These are phyloP conservation scores for Zostera marina DNA, from an alignment of 116 monocot species.

Conservation along the genomic window DNA sequence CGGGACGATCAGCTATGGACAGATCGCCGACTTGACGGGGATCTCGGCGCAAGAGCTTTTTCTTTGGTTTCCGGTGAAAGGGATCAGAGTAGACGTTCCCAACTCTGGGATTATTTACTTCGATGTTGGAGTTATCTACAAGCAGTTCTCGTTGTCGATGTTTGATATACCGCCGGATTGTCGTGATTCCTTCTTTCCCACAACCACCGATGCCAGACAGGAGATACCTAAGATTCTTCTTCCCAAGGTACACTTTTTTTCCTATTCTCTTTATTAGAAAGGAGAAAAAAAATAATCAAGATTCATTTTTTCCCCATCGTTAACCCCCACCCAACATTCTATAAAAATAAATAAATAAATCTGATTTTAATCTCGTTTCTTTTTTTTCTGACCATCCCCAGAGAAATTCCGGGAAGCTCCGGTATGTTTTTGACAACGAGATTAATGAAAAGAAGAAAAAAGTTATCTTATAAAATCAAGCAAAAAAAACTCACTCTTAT, in stretches of 20 bases:
- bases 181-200: neutral
- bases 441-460: no score
- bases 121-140: slow-evolving; percentile 34
- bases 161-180: slow-evolving; percentile 44
- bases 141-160: slow-evolving; percentile 33
- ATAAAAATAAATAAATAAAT: no score
- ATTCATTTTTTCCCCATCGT: no score
- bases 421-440: no score
- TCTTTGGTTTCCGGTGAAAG: slow-evolving; percentile 42
- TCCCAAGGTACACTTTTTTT: neutral
- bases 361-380: no score
- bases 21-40: slow-evolving; percentile 29
- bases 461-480: no score
- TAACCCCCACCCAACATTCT: no score
- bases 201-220: neutral
- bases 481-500: no score
- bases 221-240: neutral
- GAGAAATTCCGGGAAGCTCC: no score
- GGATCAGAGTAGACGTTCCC: slow-evolving; percentile 32
- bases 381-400: no score
- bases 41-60: slow-evolving; percentile 45
- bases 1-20: slow-evolving; percentile 26
- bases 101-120: slow-evolving; percentile 44
- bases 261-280: no score
- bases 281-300: no score